A percentile compares a stretch with the other conserved stretches of the same genome.
These are phyloP conservation scores for Pestalotiopsis sp. DNA, from an alignment of 2,329 filamentous ascomycete species.

Conservation along the genomic window DNA sequence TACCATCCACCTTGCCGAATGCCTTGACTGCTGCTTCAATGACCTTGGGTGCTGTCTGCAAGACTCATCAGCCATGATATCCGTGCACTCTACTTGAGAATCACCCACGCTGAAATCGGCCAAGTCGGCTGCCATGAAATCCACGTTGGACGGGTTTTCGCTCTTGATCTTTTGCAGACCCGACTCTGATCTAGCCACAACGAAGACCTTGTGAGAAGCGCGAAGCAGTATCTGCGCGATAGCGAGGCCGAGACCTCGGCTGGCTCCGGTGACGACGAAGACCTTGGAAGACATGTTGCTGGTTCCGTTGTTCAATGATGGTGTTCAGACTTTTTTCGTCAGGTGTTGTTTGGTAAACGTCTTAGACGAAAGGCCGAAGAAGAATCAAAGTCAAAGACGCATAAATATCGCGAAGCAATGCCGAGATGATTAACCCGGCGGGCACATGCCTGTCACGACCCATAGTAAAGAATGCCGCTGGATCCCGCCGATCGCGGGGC, in stretches of 20 bases:
- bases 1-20: slow-evolving; percentile 76
- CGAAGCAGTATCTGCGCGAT: slow-evolving; percentile 54
- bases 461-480: background rate
- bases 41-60: slow-evolving; percentile 59
- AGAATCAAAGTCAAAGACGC: background rate
- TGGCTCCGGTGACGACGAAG: slow-evolving; percentile 70
- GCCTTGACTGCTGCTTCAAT: slow-evolving; percentile 65
- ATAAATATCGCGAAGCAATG: background rate
- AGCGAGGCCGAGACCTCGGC: slow-evolving; percentile 64
- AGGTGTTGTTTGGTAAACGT: background rate
- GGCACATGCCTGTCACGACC: background rate
- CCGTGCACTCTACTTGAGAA: background rate
- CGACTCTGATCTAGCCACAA: slow-evolving; percentile 57
- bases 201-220: slow-evolving; percentile 59
- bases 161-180: slow-evolving; percentile 53
- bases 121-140: slow-evolving; percentile 59
- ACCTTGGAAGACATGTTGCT: slow-evolving; percentile 58
- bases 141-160: slow-evolving; percentile 55
- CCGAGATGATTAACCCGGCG: background rate
- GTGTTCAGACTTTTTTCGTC: background rate
- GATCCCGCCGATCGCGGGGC: slow-evolving; percentile 4
- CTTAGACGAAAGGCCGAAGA: background rate
- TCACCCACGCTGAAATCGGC: slow-evolving; percentile 50
- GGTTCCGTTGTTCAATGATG: background rate
- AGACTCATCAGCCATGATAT: background rate